Evolutionary conservation across 371 early-diverging fungal species (phyloP).

Genomic region (Zychaea mexicana): DNA sequence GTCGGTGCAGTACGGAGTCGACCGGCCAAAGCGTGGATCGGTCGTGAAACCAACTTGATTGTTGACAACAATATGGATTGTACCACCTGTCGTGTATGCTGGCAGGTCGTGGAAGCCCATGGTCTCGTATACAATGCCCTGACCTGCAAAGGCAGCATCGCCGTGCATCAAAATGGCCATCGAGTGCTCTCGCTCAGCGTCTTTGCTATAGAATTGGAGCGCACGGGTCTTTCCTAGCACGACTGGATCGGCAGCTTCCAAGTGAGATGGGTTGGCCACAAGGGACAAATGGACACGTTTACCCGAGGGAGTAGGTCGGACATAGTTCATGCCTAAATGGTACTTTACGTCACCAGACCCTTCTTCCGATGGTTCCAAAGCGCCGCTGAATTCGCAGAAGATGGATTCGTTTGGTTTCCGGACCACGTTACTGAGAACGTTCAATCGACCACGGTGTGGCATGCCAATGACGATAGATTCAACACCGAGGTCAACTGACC

Average conservation of each 20-base stretch:
- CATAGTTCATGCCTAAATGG: conserved; percentile 97
- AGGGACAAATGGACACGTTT: conserved; percentile 95
- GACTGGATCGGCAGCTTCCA: conserved; percentile 98
- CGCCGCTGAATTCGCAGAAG: conserved; percentile 94
- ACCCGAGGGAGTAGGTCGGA: conserved; percentile 93
- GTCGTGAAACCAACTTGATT: conserved; percentile 99
- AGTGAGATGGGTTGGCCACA: conserved; percentile 97
- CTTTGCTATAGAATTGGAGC: conserved; percentile 90
- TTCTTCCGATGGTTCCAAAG: conserved; percentile 77
- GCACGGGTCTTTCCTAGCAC: conserved; percentile 97
- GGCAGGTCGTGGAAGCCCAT: conserved; percentile 95
- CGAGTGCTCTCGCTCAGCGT: conserved; percentile 75
- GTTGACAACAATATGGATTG: conserved; percentile 96
- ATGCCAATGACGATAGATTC: conserved; percentile 96
- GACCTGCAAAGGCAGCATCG: conserved; percentile 97
- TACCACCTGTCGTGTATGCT: conserved; percentile 94
- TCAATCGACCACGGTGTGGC: conserved; percentile 98
- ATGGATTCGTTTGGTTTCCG: conserved; percentile 97
- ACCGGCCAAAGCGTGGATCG: conserved; percentile 92
- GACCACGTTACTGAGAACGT: conserved; percentile 97
- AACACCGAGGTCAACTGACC: conserved; percentile 91
- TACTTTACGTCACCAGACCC: conserved; percentile 98
- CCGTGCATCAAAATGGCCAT: conserved; percentile 96
- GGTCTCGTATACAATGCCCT: conserved; percentile 97
- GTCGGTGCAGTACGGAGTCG: conserved; percentile 96